Percentiles rank a stretch among this genome's conserved stretches.
Conservation (phyloP, 495 filamentous ascomycete genomes). For the Neurospora sp. region DNA sequence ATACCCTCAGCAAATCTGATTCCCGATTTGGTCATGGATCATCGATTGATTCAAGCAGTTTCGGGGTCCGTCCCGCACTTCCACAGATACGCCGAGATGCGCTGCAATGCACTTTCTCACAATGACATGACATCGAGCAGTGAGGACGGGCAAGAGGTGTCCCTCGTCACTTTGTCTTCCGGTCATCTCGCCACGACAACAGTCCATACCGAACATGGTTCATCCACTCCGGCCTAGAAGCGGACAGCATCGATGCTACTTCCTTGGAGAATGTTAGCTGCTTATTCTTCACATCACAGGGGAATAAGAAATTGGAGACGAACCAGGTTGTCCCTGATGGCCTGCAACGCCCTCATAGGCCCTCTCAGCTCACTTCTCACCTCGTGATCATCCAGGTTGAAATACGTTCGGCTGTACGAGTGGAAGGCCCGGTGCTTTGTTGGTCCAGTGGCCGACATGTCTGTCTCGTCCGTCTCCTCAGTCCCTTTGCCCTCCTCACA, state of each 20-base stretch:
- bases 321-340: slow-evolving; percentile 6
- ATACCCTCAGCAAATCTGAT: not conserved
- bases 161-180: not conserved
- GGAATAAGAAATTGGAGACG: not conserved
- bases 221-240: slow-evolving; percentile 5
- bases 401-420: slow-evolving; percentile 9
- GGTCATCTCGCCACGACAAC: slow-evolving; percentile 5
- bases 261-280: not conserved
- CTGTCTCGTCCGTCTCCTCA: not conserved
- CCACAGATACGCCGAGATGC: not conserved
- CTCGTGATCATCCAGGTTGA: not conserved
- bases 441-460: not conserved
- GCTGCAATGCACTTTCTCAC: not conserved
- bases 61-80: not conserved
- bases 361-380: not conserved
- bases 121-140: not conserved
- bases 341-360: slow-evolving; percentile 4
- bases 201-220: slow-evolving; percentile 4
- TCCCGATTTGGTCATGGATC: not conserved
- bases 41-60: not conserved
- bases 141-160: not conserved
- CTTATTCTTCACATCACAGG: not conserved
- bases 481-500: not conserved
- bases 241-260: not conserved
- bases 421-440: slow-evolving; percentile 2